These are phyloP conservation scores for Annulohypoxylon nitens DNA, from an alignment of 495 filamentous ascomycete genomes.

Conservation along the genomic window DNA sequence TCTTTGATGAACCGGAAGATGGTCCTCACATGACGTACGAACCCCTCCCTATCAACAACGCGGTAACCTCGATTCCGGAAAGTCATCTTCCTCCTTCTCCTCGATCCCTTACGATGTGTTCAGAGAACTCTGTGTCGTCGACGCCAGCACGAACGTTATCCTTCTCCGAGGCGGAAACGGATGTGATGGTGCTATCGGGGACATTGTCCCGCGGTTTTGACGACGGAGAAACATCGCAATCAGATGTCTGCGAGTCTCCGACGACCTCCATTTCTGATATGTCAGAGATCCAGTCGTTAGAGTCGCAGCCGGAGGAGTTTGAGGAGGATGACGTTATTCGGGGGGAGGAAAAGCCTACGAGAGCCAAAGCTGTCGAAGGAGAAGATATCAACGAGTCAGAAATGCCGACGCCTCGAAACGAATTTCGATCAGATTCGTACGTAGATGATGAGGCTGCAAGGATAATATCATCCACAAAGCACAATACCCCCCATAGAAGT, in stretches of 20 bases:
- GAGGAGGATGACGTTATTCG: conserved; percentile 28
- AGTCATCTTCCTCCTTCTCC: conserved; percentile 59
- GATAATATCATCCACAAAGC: conserved; percentile 45
- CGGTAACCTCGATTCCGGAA: conserved; percentile 35
- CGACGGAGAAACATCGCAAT: conserved; percentile 53
- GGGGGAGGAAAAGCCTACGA: conserved; percentile 27
- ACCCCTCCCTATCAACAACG: conserved; percentile 52
- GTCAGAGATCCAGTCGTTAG: conserved; percentile 46
- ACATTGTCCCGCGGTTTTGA: conserved; percentile 46
- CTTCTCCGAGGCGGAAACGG: conserved; percentile 61
- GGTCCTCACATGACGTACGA: conserved; percentile 58
- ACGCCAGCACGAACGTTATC: conserved; percentile 60
- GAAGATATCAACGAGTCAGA: conserved; percentile 51
- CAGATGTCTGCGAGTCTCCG: conserved; percentile 51
- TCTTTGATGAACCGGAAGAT: conserved; percentile 55
- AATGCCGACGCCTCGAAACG: conserved; percentile 57
- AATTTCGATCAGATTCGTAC: conserved; percentile 48
- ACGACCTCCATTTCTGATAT: conserved; percentile 54
- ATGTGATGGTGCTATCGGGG: conserved; percentile 46
- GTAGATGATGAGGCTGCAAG: conserved; percentile 39
- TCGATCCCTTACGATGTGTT: conserved; percentile 63
- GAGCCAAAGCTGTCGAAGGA: conserved; percentile 5
- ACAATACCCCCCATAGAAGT: conserved; percentile 37
- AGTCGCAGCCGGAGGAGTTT: conserved; percentile 32
- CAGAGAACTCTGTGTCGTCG: conserved; percentile 56